Percentiles rank a stretch among this genome's conserved stretches.
phyloP scores from a whole-genome alignment of 2,329 filamentous ascomycete genomes.

The Phyllosticta ampelicida region DNA sequence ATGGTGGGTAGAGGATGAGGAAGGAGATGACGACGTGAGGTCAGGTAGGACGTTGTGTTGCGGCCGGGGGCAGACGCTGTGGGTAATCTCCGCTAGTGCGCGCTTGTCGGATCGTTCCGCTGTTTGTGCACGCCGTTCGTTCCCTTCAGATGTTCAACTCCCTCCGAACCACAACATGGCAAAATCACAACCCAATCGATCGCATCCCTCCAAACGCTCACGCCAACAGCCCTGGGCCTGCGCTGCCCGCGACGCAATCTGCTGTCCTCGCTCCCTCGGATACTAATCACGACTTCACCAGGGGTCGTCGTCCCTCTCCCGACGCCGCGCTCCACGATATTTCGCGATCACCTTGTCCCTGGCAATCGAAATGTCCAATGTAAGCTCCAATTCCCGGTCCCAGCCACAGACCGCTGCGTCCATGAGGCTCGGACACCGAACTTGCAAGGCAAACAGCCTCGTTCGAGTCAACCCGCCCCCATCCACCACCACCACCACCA shows the following conservation, averaged over 20 bases:
- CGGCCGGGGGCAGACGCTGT: neutral
- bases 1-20: neutral
- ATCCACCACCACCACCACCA: neutral
- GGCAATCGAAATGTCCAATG: neutral
- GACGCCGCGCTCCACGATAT: neutral
- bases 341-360: neutral
- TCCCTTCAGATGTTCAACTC: neutral
- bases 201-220: neutral
- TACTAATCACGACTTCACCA: neutral
- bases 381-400: neutral
- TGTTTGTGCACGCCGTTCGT: neutral
- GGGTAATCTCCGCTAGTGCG: neutral
- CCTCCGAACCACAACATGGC: neutral
- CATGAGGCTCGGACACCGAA: neutral
- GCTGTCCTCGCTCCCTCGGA: neutral
- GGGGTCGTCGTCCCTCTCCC: neutral
- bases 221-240: neutral
- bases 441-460: neutral
- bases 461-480: neutral
- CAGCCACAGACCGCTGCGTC: neutral
- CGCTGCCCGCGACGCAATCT: neutral
- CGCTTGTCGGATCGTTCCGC: neutral
- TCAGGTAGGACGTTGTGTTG: neutral
- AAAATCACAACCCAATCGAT: neutral
- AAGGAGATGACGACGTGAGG: neutral